Evolutionary conservation across 2,329 filamentous ascomycete genomes (phyloP).

Genomic region (Claviceps lovelessii): DNA sequence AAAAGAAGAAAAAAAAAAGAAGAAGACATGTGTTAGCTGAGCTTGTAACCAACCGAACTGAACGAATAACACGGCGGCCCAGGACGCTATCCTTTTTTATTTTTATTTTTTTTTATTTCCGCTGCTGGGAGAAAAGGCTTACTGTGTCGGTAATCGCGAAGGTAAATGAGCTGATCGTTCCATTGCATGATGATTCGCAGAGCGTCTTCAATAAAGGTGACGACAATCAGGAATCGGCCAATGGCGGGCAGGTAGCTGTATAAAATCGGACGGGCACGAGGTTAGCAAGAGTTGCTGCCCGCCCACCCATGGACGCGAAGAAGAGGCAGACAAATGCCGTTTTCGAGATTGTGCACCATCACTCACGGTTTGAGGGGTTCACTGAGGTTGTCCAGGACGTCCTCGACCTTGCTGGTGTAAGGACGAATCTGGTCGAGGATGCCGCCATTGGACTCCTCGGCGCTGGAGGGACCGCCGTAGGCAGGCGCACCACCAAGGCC

Average conservation of each 20-base stretch:
- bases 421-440: slow-evolving; percentile 72
- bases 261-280: slow-evolving; percentile 2
- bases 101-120: not conserved
- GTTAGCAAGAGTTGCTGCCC: slow-evolving; percentile 8
- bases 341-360: not conserved
- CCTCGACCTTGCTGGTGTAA: slow-evolving; percentile 98
- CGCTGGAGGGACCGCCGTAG: slow-evolving; percentile 45
- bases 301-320: not conserved
- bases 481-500: slow-evolving; percentile 59
- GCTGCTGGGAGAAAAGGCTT: slow-evolving; percentile 26
- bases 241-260: slow-evolving; percentile 81
- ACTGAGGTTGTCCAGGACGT: slow-evolving; percentile 70
- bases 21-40: not conserved
- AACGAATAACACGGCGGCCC: not conserved
- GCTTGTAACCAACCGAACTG: not conserved
- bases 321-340: not conserved
- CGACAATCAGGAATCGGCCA: slow-evolving; percentile 92
- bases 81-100: not conserved
- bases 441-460: slow-evolving; percentile 42
- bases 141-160: slow-evolving; percentile 89
- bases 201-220: slow-evolving; percentile 95
- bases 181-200: slow-evolving; percentile 95
- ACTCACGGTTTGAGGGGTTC: slow-evolving; percentile 85
- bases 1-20: too few relatives aligned
- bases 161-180: slow-evolving; percentile 84